Conservation (phyloP, 352 stramenopile genomes). For the Phytophthora cryptogea region DNA sequence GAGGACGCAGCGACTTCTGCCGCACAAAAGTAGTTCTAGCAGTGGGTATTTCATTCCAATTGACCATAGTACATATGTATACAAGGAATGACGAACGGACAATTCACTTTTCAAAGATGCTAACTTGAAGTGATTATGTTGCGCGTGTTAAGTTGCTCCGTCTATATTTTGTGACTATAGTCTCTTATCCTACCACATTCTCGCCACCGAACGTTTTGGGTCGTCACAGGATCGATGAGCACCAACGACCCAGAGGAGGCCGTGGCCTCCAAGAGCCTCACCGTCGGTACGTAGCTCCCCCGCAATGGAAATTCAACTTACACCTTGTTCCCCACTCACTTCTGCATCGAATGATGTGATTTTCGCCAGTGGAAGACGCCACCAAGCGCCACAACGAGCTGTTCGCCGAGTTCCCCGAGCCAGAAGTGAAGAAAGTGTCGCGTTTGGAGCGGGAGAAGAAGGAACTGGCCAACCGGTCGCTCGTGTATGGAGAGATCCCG, state of each 20-base stretch:
- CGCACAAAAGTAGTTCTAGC: background rate
- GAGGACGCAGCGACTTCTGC: conserved; percentile 2
- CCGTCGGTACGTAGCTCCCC: conserved; percentile 17
- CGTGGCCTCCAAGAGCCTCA: conserved; percentile 22
- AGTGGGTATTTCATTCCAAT: too few species aligned
- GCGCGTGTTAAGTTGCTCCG: background rate
- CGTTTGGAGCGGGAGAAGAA: conserved; percentile 69
- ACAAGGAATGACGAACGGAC: too few species aligned
- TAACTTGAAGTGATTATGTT: background rate
- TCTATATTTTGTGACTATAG: too few species aligned
- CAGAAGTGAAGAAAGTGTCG: conserved; percentile 58
- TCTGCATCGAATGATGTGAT: background rate
- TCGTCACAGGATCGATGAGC: conserved; percentile 17
- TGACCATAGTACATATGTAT: too few species aligned
- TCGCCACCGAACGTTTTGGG: background rate
- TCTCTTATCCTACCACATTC: conserved; percentile 1
- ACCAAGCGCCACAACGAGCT: conserved; percentile 49
- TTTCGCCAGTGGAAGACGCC: conserved; percentile 47
- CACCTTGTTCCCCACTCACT: conserved; percentile 8
- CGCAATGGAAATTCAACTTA: background rate
- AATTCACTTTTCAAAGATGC: too few species aligned
- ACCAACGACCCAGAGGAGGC: conserved; percentile 20
- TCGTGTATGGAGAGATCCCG: conserved; percentile 69
- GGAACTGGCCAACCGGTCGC: conserved; percentile 61
- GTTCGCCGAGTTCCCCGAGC: conserved; percentile 53